phyloP scores from a whole-genome alignment of 495 filamentous ascomycete genomes.

The Delitschia confertaspora region DNA sequence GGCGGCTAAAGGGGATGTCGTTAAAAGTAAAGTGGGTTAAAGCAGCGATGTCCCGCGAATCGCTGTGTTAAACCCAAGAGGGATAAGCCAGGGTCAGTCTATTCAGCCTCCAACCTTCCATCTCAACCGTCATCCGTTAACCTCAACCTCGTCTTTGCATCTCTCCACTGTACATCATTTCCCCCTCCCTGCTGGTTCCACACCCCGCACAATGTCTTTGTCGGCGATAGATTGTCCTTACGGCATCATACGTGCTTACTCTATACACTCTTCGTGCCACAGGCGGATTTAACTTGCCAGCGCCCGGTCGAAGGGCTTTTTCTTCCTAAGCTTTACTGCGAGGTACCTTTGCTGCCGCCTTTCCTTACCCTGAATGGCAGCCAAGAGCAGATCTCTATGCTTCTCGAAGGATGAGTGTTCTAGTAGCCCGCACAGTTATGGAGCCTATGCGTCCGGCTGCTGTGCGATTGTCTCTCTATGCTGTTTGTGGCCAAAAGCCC shows the following conservation, averaged over 20 bases:
- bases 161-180: no score
- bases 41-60: no score
- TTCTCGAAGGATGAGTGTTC: conserved; percentile 16
- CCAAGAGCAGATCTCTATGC: conserved; percentile 8
- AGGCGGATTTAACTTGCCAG: conserved; percentile 5
- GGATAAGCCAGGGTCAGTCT: no score
- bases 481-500: conserved; percentile 4
- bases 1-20: no score
- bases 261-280: conserved; percentile 7
- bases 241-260: background rate
- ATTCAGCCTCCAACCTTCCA: no score
- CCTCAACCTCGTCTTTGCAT: no score
- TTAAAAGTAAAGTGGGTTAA: no score
- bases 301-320: conserved; percentile 22
- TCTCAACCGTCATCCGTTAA: no score
- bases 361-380: conserved; percentile 8
- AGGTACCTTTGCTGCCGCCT: conserved; percentile 5
- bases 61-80: no score
- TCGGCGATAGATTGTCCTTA: conserved; percentile 20
- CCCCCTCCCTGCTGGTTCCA: no score
- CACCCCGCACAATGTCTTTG: no score
- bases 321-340: no score
- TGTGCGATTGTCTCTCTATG: conserved; percentile 11
- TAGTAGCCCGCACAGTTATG: background rate
- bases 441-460: conserved; percentile 10